Percentiles rank a stretch among this genome's conserved stretches.
Conservation (phyloP, 2,329 filamentous ascomycete species). For the Pseudofabraea citricarpa region DNA sequence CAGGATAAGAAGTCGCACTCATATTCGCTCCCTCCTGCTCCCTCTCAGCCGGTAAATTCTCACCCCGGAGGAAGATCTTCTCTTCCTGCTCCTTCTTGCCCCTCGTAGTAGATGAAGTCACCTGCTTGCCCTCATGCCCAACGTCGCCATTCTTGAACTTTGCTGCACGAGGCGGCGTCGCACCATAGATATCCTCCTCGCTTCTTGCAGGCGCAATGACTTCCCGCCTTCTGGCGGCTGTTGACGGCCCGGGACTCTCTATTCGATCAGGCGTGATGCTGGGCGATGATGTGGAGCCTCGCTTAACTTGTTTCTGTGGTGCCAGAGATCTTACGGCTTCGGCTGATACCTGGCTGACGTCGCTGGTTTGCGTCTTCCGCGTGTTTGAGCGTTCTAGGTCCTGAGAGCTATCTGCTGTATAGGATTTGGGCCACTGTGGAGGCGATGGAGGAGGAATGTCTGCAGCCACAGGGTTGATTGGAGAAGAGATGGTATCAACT, state of each 20-base stretch:
- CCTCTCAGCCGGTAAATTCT: constrained; percentile 35
- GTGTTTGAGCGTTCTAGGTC: constrained; percentile 4
- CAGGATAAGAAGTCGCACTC: constrained; percentile 64
- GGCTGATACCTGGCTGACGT: constrained; percentile 1
- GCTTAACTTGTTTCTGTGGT: constrained; percentile 3
- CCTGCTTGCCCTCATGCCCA: constrained; percentile 2
- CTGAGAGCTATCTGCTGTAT: constrained; percentile 3
- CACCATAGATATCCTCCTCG: constrained; percentile 30
- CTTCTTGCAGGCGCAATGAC: background rate
- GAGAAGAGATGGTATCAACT: constrained; percentile 17
- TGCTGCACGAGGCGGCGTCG: constrained; percentile 23
- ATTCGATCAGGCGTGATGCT: constrained; percentile 7
- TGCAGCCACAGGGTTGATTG: constrained; percentile 15
- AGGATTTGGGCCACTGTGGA: constrained; percentile 13
- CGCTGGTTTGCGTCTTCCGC: constrained; percentile 2
- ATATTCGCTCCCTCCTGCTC: constrained; percentile 45
- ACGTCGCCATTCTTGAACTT: constrained; percentile 3
- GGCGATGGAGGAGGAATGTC: constrained; percentile 18
- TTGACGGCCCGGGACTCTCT: background rate
- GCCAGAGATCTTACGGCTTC: constrained; percentile 1
- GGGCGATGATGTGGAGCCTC: constrained; percentile 6
- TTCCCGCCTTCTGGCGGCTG: background rate
- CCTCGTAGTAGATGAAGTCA: constrained; percentile 1
- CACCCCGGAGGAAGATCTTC: constrained; percentile 39
- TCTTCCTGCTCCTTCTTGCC: constrained; percentile 38